Evolutionary conservation across 345 rosid species (phyloP).

Genomic region (Physaria fendleri): DNA sequence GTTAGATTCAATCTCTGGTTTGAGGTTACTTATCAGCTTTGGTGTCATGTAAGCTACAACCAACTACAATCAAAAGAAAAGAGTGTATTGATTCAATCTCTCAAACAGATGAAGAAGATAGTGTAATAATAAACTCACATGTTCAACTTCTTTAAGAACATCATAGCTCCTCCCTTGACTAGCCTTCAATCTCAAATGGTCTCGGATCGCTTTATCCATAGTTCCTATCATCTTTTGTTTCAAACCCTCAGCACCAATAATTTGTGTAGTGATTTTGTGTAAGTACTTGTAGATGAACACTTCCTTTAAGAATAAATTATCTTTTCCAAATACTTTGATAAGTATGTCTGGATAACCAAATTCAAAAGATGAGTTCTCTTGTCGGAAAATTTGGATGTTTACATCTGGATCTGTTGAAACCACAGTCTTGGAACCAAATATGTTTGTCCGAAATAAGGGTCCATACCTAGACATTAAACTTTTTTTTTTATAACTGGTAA

Average conservation of each 20-base stretch:
- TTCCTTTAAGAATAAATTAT: too few relatives aligned
- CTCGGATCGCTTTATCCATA: slow-evolving; percentile 16
- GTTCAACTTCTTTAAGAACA: not conserved
- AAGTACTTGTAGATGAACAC: too few relatives aligned
- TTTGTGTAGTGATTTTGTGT: not conserved
- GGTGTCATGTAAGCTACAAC: slow-evolving; percentile 19
- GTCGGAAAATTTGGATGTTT: too few relatives aligned
- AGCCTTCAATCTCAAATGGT: slow-evolving; percentile 26
- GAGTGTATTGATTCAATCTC: not conserved
- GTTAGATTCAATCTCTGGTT: slow-evolving; percentile 1
- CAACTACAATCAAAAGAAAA: slow-evolving; percentile 21
- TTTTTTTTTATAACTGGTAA: too few relatives aligned
- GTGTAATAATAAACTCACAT: not conserved
- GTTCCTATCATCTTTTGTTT: slow-evolving; percentile 13
- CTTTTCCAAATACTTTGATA: too few relatives aligned
- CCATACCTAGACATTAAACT: too few relatives aligned
- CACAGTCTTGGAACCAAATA: too few relatives aligned
- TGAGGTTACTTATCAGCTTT: slow-evolving; percentile 24
- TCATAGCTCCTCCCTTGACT: not conserved
- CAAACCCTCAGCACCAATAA: slow-evolving; percentile 30
- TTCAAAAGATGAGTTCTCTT: too few relatives aligned
- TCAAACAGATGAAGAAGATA: not conserved
- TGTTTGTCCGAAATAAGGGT: too few relatives aligned
- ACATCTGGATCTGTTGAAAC: too few relatives aligned
- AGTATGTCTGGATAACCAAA: too few relatives aligned